phyloP scores from a whole-genome alignment of 306 rosid species.

The Oxytropis ochrocephala region DNA sequence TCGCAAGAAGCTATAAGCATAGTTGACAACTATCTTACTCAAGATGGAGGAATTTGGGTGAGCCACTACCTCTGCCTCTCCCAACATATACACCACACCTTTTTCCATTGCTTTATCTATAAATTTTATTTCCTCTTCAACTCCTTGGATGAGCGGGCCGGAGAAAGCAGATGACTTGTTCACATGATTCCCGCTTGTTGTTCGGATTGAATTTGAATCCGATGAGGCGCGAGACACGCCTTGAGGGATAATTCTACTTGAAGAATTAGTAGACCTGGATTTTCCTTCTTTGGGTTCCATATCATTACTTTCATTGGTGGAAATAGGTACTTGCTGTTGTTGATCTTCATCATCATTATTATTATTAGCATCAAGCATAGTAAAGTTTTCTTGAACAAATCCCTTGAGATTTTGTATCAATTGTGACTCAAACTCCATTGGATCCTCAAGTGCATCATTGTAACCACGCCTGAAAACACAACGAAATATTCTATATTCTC shows the following conservation, averaged over 20 bases:
- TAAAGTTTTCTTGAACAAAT: slow-evolving; percentile 34
- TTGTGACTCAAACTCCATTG: slow-evolving; percentile 46
- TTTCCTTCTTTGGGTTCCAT: background rate
- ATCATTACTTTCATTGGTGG: background rate
- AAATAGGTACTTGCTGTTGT: background rate
- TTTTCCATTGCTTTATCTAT: slow-evolving; percentile 49
- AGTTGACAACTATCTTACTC: slow-evolving; percentile 57
- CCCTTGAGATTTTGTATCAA: slow-evolving; percentile 50
- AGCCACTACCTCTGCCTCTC: slow-evolving; percentile 70
- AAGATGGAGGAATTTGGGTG: slow-evolving; percentile 50
- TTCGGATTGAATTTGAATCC: slow-evolving; percentile 26
- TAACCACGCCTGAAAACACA: slow-evolving; percentile 85
- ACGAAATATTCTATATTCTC: slow-evolving; percentile 50
- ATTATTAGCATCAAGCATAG: slow-evolving; percentile 17
- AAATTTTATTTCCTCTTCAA: slow-evolving; percentile 47
- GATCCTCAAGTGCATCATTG: slow-evolving; percentile 42
- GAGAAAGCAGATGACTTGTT: slow-evolving; percentile 14
- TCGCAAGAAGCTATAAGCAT: slow-evolving; percentile 55
- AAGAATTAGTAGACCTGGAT: background rate
- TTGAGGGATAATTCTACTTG: slow-evolving; percentile 14
- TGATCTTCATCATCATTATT: background rate
- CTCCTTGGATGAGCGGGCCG: slow-evolving; percentile 25
- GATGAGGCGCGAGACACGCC: background rate
- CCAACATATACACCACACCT: slow-evolving; percentile 66
- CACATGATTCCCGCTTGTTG: background rate